Percentiles rank a stretch among this genome's conserved stretches.
Conservation (phyloP, 495 filamentous ascomycete genomes). For the Haplographium delicatum region DNA sequence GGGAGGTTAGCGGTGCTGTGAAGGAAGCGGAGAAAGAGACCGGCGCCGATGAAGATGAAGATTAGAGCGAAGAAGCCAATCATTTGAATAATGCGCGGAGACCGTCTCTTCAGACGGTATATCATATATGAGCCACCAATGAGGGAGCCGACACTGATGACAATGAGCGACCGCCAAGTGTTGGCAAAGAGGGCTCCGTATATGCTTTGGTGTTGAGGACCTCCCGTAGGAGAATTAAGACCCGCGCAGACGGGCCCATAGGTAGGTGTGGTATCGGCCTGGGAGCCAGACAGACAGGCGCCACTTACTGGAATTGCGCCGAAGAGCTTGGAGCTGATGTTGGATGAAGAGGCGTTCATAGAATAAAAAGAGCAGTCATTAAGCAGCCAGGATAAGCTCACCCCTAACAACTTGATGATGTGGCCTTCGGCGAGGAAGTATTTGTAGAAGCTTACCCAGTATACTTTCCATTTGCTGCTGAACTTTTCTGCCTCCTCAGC, state of each 20-base stretch:
- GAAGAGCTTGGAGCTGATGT: not conserved
- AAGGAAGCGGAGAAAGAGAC: conserved; percentile 84
- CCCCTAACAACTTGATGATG: not conserved
- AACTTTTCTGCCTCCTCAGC: conserved; percentile 5
- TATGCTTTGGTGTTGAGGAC: not conserved
- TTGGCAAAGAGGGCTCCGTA: conserved; percentile 1
- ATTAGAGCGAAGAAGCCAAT: not conserved
- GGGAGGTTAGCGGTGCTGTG: conserved; percentile 83
- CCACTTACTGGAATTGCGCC: not conserved
- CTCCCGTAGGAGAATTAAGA: not conserved
- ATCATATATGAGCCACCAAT: not conserved
- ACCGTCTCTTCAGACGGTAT: not conserved
- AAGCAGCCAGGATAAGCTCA: not conserved
- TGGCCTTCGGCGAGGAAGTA: not conserved
- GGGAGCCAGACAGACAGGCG: not conserved
- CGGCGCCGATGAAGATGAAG: not conserved
- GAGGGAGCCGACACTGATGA: not conserved
- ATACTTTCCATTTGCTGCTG: not conserved
- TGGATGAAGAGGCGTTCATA: conserved; percentile 3
- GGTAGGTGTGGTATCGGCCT: not conserved
- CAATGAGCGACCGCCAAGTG: not conserved
- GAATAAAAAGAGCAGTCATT: not conserved
- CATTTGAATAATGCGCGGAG: not conserved
- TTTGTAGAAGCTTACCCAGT: not conserved
- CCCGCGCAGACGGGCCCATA: not conserved